Evolutionary conservation across 2,329 filamentous ascomycete species (phyloP), one percentile per base, ranked within the genome.

Genomic region (Phyllosticta paracitricarpa): DNA sequence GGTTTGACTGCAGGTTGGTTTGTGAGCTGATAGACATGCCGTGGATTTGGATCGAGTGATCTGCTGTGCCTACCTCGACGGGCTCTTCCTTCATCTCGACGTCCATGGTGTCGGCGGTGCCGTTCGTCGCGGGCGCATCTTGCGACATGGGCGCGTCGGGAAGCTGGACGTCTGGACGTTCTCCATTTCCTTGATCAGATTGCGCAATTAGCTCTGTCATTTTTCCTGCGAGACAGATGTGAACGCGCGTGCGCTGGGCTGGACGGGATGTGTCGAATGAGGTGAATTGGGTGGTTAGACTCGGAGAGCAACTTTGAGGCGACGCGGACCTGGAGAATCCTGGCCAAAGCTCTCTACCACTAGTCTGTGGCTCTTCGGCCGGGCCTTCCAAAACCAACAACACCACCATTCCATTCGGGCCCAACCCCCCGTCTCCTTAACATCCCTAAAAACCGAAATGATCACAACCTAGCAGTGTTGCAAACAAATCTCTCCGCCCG

Each of bases 21-120:
- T 53, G 57, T 28, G 61, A 48, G 65, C 64, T 58, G 57, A 65
- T 57, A 6, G 54, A 58, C 14, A 19, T 40, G 24, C 62, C 28
- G 58, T 58, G 56, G 52, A 56, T 61, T 30, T 40, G 61, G 12
- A 17, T 24, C 17, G 25, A 14, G 51, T 22, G 26, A 57, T 22
- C n/a, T 19, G 9, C 17, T 4, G 35, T 35, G n/a, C 30, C 22
- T 66, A 69, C 69, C 61, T 70, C 68, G 59, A 62, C 64, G 12
- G 64, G 51, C 58, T 72, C 71, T 57, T 73, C 71, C 61, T 72
- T 73, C 72, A 74, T 74, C 59, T 71, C 70, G 4, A 71, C 62
- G 58, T 74, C 72, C 26, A 57, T 57, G 24, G 48, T 61, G 62
- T 63, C 55, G 24, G 57, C 56, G 25, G 64, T 63, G 56, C 68